phyloP scores from a whole-genome alignment of 345 rosid genomes.

The Hibiscus trionum region DNA sequence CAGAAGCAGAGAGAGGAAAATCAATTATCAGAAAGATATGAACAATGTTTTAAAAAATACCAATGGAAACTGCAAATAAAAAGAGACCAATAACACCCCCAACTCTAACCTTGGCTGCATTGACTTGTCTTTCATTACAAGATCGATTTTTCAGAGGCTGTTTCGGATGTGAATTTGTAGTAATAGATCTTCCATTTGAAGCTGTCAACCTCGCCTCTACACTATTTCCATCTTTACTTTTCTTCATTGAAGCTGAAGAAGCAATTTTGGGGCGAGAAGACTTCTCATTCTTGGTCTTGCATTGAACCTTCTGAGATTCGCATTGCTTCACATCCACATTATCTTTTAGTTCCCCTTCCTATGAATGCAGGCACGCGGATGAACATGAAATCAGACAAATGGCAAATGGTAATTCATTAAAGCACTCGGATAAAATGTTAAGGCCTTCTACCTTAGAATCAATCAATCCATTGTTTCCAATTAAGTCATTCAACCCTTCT shows the following conservation, averaged over 20 bases:
- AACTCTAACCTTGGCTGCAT: slow-evolving; percentile 38
- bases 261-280: slow-evolving; percentile 29
- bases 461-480: slow-evolving; percentile 27
- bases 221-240: slow-evolving; percentile 37
- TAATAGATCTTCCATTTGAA: slow-evolving; percentile 45
- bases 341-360: slow-evolving; percentile 42
- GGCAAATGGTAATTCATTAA: not conserved
- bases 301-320: slow-evolving; percentile 33
- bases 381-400: slow-evolving; percentile 1
- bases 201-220: slow-evolving; percentile 23
- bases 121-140: slow-evolving; percentile 39
- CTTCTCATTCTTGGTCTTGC: slow-evolving; percentile 49
- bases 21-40: slow-evolving; percentile 21
- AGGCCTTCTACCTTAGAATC: slow-evolving; percentile 35
- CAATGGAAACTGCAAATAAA: not conserved
- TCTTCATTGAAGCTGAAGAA: slow-evolving; percentile 35
- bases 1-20: slow-evolving; percentile 22
- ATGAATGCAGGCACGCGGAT: not conserved
- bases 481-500: slow-evolving; percentile 14
- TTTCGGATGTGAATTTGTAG: slow-evolving; percentile 31
- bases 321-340: slow-evolving; percentile 21
- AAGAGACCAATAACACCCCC: not conserved
- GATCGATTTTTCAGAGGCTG: slow-evolving; percentile 49
- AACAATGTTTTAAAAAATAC: not conserved
- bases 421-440: slow-evolving; percentile 6